These are phyloP conservation scores for Saccharomyces eubayanus DNA, from an alignment of 805 yeast genomes.

Conservation along the genomic window DNA sequence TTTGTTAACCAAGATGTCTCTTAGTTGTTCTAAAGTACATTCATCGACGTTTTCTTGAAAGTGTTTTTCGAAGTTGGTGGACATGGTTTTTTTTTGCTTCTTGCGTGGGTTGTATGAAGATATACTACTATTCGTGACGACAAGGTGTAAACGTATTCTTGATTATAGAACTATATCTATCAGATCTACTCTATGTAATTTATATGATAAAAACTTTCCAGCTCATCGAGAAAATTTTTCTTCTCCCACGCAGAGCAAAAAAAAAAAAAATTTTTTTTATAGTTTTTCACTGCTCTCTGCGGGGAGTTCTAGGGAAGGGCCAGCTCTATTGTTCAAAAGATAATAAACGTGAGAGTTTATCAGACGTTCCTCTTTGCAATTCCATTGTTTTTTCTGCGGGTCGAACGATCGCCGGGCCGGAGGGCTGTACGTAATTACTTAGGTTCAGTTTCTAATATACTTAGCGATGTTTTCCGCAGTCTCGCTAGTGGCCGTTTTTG, in stretches of 20 bases:
- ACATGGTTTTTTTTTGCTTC: conserved; percentile 17
- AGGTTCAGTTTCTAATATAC: conserved; percentile 41
- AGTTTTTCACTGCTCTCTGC: not conserved
- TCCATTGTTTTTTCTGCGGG: not conserved
- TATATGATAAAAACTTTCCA: not conserved
- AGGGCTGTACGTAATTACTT: not conserved
- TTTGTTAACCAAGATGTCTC: conserved; percentile 49
- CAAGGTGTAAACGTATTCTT: not conserved
- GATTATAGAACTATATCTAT: not conserved
- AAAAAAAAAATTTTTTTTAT: not conserved
- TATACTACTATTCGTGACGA: not conserved
- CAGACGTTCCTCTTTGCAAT: not conserved
- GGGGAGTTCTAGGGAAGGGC: not conserved
- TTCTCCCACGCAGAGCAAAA: not conserved
- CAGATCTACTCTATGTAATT: not conserved
- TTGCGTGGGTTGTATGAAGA: not conserved
- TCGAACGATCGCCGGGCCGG: not conserved
- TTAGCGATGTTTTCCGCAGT: conserved; percentile 68
- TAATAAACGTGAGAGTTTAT: not conserved
- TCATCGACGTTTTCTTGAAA: conserved; percentile 33
- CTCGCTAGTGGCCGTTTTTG: conserved; percentile 52
- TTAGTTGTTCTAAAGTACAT: conserved; percentile 50
- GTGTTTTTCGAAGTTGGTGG: conserved; percentile 32
- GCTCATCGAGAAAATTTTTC: not conserved
- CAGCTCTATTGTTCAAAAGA: not conserved